These are phyloP conservation scores for Zasmidium citrigriseum DNA, from an alignment of 2,329 filamentous ascomycete genomes.

Conservation along the genomic window DNA sequence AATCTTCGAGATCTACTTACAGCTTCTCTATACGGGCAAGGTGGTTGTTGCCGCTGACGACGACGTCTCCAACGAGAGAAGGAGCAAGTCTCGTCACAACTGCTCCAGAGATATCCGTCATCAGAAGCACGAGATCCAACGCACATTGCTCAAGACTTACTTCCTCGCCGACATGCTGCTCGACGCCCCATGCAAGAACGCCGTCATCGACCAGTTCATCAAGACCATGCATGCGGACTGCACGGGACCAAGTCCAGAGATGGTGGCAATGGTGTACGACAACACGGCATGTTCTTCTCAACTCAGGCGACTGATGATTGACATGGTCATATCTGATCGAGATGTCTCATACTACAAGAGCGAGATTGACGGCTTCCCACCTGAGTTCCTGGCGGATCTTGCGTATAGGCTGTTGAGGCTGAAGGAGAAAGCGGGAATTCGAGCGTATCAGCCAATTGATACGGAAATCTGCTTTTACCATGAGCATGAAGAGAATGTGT, in stretches of 20 bases:
- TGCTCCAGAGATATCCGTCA: too few species aligned
- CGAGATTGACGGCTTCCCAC: neutral
- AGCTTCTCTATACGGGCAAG: constrained; percentile 20
- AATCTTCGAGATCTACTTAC: constrained; percentile 18
- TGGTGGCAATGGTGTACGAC: neutral
- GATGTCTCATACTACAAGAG: neutral
- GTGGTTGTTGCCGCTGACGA: too few species aligned
- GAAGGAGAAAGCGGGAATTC: neutral
- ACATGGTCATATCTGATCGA: neutral
- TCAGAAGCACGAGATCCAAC: too few species aligned
- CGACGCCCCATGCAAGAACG: constrained; percentile 9
- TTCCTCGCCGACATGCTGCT: constrained; percentile 7
- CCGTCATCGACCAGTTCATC: constrained; percentile 8
- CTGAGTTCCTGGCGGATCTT: neutral
- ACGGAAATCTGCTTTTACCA: constrained; percentile 8
- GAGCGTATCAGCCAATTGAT: neutral
- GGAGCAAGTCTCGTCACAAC: too few species aligned
- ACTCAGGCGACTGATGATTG: neutral
- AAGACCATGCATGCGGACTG: neutral
- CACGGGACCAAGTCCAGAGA: neutral
- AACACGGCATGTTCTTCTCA: neutral
- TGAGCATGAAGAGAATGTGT: constrained; percentile 15
- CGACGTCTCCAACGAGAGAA: too few species aligned
- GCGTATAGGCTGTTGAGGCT: neutral
- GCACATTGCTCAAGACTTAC: constrained; percentile 6